Evolutionary conservation across 345 rosid species (phyloP).

Genomic region (Balakata baccata): DNA sequence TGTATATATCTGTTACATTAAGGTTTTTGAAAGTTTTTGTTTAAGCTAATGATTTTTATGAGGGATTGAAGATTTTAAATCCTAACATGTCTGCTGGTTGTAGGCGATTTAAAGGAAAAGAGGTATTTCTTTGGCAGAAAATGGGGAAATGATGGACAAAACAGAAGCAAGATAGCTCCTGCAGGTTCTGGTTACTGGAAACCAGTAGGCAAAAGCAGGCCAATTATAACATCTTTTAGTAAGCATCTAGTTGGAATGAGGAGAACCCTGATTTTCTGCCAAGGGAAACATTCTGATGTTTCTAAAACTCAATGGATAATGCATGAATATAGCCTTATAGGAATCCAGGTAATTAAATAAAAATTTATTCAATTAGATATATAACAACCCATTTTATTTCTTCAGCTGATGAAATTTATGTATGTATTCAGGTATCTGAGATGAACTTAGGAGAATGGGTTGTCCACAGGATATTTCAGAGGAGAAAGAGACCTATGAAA

Average conservation of each 20-base stretch:
- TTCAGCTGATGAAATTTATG: neutral
- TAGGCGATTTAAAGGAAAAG: slow-evolving; percentile 65
- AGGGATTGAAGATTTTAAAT: too few species aligned
- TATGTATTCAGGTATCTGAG: slow-evolving; percentile 34
- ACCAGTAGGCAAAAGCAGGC: slow-evolving; percentile 49
- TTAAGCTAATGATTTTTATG: too few species aligned
- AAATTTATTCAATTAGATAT: neutral
- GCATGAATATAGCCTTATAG: slow-evolving; percentile 55
- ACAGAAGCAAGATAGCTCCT: slow-evolving; percentile 33
- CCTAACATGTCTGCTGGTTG: neutral
- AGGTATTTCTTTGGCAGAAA: slow-evolving; percentile 67
- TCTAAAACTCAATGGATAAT: slow-evolving; percentile 53
- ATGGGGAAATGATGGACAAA: slow-evolving; percentile 19
- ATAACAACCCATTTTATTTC: neutral
- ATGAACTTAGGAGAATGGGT: slow-evolving; percentile 55
- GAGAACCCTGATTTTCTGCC: slow-evolving; percentile 49
- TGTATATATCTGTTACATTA: too few species aligned
- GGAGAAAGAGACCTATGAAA: slow-evolving; percentile 38
- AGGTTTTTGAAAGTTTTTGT: too few species aligned
- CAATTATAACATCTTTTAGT: slow-evolving; percentile 35
- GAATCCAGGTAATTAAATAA: slow-evolving; percentile 13
- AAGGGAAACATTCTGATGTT: slow-evolving; percentile 29
- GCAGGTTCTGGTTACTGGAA: slow-evolving; percentile 77
- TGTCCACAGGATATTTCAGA: slow-evolving; percentile 59
- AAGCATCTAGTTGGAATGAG: slow-evolving; percentile 46